These are phyloP conservation scores for Aspergillus amoenus DNA, from an alignment of 2,329 filamentous ascomycete species.

Conservation along the genomic window DNA sequence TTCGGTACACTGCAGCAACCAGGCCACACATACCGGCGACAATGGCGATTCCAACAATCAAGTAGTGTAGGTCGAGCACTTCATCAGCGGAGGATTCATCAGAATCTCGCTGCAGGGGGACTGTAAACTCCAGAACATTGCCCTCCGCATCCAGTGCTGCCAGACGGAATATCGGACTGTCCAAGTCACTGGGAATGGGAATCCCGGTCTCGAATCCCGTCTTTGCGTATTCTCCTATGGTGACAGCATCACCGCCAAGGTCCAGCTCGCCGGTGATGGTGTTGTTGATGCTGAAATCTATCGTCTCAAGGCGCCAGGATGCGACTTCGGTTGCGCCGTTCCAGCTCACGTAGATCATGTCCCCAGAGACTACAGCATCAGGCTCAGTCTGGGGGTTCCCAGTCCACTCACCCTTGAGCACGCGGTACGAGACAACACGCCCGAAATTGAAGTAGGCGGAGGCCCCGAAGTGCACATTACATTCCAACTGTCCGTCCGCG, in stretches of 20 bases:
- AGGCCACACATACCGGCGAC: conserved; percentile 13
- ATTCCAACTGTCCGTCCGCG: conserved; percentile 22
- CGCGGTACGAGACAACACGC: conserved; percentile 56
- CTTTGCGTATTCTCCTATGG: conserved; percentile 21
- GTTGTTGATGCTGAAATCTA: conserved; percentile 11
- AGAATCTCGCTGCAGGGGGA: conserved; percentile 12
- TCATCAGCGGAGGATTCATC: neutral
- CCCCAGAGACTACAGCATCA: conserved; percentile 17
- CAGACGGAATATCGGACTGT: conserved; percentile 17
- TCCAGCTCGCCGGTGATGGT: conserved; percentile 15
- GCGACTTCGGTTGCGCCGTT: conserved; percentile 38
- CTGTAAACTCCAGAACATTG: conserved; percentile 17
- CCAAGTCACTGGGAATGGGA: conserved; percentile 17
- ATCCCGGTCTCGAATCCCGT: conserved; percentile 34
- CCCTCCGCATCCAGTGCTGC: conserved; percentile 21
- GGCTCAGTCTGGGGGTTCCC: conserved; percentile 46
- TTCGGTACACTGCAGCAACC: conserved; percentile 15
- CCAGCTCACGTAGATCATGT: conserved; percentile 33
- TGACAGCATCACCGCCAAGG: conserved; percentile 12
- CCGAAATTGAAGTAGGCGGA: conserved; percentile 48
- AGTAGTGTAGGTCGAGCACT: conserved; percentile 15
- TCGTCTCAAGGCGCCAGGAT: conserved; percentile 29
- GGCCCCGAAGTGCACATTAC: conserved; percentile 39
- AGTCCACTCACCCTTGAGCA: conserved; percentile 54
- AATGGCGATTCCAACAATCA: conserved; percentile 15